Percentiles rank a stretch among this genome's conserved stretches.
Conservation (phyloP, 2,329 filamentous ascomycete genomes). For the Cladorrhinum sp. region DNA sequence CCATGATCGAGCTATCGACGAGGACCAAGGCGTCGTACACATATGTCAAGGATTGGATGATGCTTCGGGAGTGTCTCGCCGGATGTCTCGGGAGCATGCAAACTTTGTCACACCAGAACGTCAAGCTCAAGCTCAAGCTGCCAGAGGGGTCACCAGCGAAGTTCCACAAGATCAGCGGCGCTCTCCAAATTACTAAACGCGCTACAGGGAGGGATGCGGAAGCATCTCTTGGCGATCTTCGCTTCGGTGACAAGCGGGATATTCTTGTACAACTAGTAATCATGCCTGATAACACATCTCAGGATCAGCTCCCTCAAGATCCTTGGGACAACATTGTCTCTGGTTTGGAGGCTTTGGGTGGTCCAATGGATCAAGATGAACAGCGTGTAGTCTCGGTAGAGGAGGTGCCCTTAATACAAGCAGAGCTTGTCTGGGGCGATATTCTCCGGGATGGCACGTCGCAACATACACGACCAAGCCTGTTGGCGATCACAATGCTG, state of each 20-base stretch:
- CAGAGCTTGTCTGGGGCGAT: slow-evolving; percentile 89
- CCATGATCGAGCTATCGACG: slow-evolving; percentile 95
- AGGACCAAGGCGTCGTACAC: slow-evolving; percentile 96
- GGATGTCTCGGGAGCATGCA: slow-evolving; percentile 91
- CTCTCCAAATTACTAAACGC: slow-evolving; percentile 92
- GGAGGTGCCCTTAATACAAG: slow-evolving; percentile 91
- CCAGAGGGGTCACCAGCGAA: slow-evolving; percentile 96
- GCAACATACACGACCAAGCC: slow-evolving; percentile 81
- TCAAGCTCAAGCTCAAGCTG: slow-evolving; percentile 88
- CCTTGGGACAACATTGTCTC: slow-evolving; percentile 98
- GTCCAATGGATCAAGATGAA: slow-evolving; percentile 81
- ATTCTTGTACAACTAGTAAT: slow-evolving; percentile 94
- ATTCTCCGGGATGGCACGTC: slow-evolving; percentile 84
- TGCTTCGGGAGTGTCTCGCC: slow-evolving; percentile 92
- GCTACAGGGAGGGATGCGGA: slow-evolving; percentile 93
- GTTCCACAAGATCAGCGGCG: slow-evolving; percentile 97
- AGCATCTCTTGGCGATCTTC: slow-evolving; percentile 83
- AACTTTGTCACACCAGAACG: slow-evolving; percentile 95
- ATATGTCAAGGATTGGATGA: slow-evolving; percentile 99
- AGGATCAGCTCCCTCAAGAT: slow-evolving; percentile 86
- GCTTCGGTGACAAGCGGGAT: slow-evolving; percentile 92
- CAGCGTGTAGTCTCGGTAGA: slow-evolving; percentile 82
- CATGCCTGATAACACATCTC: slow-evolving; percentile 74
- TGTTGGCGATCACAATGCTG: slow-evolving; percentile 94
- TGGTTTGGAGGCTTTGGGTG: slow-evolving; percentile 87